Base-by-base conservation (phyloP, 306 rosid species). In the Crotalaria pallida region DNA sequence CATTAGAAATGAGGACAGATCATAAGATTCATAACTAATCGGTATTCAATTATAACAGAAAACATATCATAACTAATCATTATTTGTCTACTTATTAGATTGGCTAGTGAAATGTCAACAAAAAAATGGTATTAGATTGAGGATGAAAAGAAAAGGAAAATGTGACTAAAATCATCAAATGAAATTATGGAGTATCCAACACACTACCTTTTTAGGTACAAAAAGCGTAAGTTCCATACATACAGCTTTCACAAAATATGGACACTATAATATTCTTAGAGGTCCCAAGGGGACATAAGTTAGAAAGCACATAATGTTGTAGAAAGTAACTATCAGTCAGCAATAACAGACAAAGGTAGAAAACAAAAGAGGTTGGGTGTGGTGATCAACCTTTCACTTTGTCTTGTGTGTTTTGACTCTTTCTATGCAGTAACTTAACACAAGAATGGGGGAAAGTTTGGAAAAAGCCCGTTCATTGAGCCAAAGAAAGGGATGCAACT, bases 401-500 rank as follows among this genome's bases (percentile, higher is more conserved):
- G 66, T 64, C 34, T 43, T 65, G 58, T 55, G 66, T 6, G 34
- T 40, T 64, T 55, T 74, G 61, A 72, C 53, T 33, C 69, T 36
- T 36, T 10, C 52, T 72, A 41, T 40, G 61, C 4, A 13, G 29
- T 60, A 16, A 34, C 12, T 15, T 48, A 29, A 49, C 80, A 68
- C 64, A 76, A 44, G 34, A 31, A 33, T 31, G 67, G 47, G 34
- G 18, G 21, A 47, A 71, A 17, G 58, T 33, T 33, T 6, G 1
- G 3, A 10, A 10, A 10, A 11, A 41, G 47, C 47, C 47, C 6
- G 11, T 41, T 77, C 61, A 72, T 65, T 65, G 77, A 23, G 79
- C 45, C 27, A 91, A 72, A 57, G 97, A 86, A 76, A 95, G 96
- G 29, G 96, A 91, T 6, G 97, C 99, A 43, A 95, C 96, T 2